Conservation (phyloP, 805 yeast genomes). For the Metahyphopichia silvanorum region DNA sequence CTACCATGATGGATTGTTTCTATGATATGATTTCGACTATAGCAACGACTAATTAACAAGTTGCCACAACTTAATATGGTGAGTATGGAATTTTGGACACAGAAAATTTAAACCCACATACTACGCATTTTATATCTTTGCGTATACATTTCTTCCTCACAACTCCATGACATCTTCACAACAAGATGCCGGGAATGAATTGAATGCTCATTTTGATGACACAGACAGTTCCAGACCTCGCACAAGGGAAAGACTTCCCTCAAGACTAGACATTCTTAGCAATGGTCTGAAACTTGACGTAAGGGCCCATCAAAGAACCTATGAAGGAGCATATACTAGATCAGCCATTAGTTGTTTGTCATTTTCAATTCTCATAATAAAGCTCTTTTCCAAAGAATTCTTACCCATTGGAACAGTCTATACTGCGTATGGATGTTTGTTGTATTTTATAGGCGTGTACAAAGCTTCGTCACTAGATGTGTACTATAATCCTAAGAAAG, state of each 20-base stretch:
- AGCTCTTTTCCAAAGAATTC: conserved; percentile 61
- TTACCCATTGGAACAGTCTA: conserved; percentile 65
- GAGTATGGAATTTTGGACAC: too few relatives aligned
- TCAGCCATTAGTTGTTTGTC: conserved; percentile 69
- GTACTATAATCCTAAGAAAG: conserved; percentile 34
- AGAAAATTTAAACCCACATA: too few relatives aligned
- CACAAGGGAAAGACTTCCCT: conserved; percentile 24
- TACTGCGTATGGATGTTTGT: conserved; percentile 53
- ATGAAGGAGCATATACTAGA: conserved; percentile 79
- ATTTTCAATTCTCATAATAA: conserved; percentile 61
- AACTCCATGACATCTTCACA: too few relatives aligned
- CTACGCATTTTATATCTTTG: too few relatives aligned
- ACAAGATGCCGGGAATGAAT: too few relatives aligned
- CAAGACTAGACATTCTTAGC: conserved; percentile 35
- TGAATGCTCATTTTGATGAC: too few relatives aligned
- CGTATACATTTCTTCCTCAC: too few relatives aligned
- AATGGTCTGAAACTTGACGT: conserved; percentile 46
- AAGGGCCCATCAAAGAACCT: conserved; percentile 76
- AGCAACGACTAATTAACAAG: too few relatives aligned
- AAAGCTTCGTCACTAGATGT: conserved; percentile 33
- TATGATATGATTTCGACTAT: too few relatives aligned
- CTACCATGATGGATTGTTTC: too few relatives aligned
- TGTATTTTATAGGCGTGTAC: conserved; percentile 38
- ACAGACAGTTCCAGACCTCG: background rate
- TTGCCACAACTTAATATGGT: too few relatives aligned